Percentiles rank a stretch among this genome's conserved stretches.
Evolutionary conservation across 805 yeast genomes (phyloP).

Genomic region (Saccharomycopsis capsularis): DNA sequence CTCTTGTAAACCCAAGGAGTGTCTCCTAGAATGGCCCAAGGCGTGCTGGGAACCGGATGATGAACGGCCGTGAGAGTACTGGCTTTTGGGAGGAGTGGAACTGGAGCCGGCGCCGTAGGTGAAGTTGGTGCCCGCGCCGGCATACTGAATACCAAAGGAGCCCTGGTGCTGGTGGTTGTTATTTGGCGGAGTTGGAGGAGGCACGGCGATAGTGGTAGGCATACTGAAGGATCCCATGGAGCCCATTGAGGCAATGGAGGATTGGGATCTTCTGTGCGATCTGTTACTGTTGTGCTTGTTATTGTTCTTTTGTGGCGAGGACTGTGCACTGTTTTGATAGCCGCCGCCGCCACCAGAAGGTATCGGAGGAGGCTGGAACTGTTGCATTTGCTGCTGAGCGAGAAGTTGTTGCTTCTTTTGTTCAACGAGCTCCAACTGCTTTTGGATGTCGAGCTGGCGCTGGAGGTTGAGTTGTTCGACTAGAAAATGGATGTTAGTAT

Average conservation of each 20-base stretch:
- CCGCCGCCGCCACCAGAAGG: conserved; percentile 21
- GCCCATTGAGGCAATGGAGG: conserved; percentile 32
- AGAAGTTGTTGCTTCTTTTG: conserved; percentile 85
- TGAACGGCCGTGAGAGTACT: conserved; percentile 4
- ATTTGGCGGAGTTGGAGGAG: conserved; percentile 25
- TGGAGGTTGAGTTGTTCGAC: conserved; percentile 64
- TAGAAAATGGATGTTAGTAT: conserved; percentile 22
- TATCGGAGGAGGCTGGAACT: conserved; percentile 23
- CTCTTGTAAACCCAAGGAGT: conserved; percentile 83
- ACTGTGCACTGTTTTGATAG: conserved; percentile 34
- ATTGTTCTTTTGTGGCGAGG: conserved; percentile 25
- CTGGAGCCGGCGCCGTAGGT: conserved; percentile 11
- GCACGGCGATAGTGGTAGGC: conserved; percentile 16
- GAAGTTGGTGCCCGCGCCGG: conserved; percentile 21
- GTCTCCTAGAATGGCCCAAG: conserved; percentile 82
- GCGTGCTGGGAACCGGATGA: conserved; percentile 26
- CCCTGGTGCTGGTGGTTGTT: conserved; percentile 13
- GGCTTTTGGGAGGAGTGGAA: not conserved
- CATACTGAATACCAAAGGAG: conserved; percentile 18
- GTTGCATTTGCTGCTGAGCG: conserved; percentile 44
- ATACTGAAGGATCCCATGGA: conserved; percentile 30
- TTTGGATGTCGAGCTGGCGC: conserved; percentile 58
- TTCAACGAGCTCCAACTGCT: conserved; percentile 86
- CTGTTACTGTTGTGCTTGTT: no score
- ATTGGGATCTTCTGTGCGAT: conserved; percentile 45